Conservation (phyloP, 2,329 filamentous ascomycete genomes). For the Blumeriella jaapii region DNA sequence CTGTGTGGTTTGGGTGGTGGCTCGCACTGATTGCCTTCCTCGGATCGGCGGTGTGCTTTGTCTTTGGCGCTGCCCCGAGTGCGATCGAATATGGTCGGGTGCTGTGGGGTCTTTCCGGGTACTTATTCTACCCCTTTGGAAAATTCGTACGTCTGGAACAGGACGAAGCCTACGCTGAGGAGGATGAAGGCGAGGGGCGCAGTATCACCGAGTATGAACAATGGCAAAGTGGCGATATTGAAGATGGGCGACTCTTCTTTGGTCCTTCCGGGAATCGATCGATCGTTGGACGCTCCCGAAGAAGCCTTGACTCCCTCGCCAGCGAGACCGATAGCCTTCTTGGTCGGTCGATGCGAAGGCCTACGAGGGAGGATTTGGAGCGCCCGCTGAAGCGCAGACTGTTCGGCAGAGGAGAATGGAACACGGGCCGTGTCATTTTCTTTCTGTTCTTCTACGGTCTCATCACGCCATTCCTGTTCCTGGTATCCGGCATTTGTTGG, state of each 20-base stretch:
- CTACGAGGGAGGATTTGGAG: slow-evolving; percentile 31
- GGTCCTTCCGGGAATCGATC: slow-evolving; percentile 65
- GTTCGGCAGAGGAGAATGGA: slow-evolving; percentile 95
- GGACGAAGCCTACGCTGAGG: slow-evolving; percentile 87
- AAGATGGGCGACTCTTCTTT: slow-evolving; percentile 93
- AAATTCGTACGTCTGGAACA: slow-evolving; percentile 90
- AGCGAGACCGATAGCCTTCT: slow-evolving; percentile 87
- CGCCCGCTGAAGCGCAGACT: slow-evolving; percentile 62
- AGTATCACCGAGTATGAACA: slow-evolving; percentile 98
- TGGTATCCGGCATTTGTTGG: slow-evolving; percentile 87
- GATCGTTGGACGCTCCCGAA: slow-evolving; percentile 73
- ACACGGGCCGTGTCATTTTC: slow-evolving; percentile 85
- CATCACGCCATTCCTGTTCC: slow-evolving; percentile 72
- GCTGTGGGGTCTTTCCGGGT: slow-evolving; percentile 71
- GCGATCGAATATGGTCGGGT: slow-evolving; percentile 77
- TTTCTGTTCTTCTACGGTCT: slow-evolving; percentile 94
- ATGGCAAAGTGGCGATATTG: slow-evolving; percentile 95
- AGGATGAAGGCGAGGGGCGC: slow-evolving; percentile 89
- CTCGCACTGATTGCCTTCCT: slow-evolving; percentile 64
- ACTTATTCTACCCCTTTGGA: slow-evolving; percentile 92
- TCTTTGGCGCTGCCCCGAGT: slow-evolving; percentile 69
- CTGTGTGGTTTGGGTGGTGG: slow-evolving; percentile 92
- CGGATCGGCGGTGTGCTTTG: slow-evolving; percentile 66
- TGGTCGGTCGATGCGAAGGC: slow-evolving; percentile 48
- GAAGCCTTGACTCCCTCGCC: slow-evolving; percentile 74